Evolutionary conservation across 139 green algal species (phyloP), one percentile per base, ranked within the genome.

Genomic region (Chlorella sorokiniana): DNA sequence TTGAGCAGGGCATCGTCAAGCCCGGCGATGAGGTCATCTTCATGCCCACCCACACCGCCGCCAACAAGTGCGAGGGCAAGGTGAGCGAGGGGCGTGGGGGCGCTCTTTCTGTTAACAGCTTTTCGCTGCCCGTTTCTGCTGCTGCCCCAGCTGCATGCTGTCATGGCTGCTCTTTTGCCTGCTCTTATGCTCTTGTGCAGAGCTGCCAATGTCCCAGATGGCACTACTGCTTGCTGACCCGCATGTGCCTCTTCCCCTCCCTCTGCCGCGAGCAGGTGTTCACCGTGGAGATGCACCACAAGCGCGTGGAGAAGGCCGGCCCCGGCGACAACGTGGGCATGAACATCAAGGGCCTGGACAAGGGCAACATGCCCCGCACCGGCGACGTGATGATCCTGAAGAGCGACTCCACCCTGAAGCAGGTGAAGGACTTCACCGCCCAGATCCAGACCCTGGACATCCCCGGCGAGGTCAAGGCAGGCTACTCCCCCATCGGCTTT

Each of bases 201-300:
- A n/a, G n/a, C n/a, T n/a, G n/a, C n/a, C n/a, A n/a, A n/a, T n/a
- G n/a, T n/a, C n/a, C n/a, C n/a, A n/a, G n/a, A n/a, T n/a, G n/a
- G n/a, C n/a, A n/a, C n/a, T n/a, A n/a, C n/a, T n/a, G n/a, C n/a
- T n/a, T n/a, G n/a, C n/a, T n/a, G n/a, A n/a, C n/a, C n/a, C n/a
- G n/a, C n/a, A n/a, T n/a, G n/a, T n/a, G n/a, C 31, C 37, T 33
- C 48, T 18, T 41, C 33, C 71, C 48, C 71, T 51, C 51, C 70
- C 31, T 23, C 48, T 23, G 25, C 31, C 48, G 2, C 33, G 16
- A 23, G 0, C 62, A 82, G 76, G 85, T 99, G 72, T 98, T 98
- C 91, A 98, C 96, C 61, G 95, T 99, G 82, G 96, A 99, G 95
- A 99, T 99, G 96, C 96, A 99, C 94, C 96, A 99, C 92, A 96